Percentiles rank a stretch among this genome's conserved stretches.
Evolutionary conservation across 2,329 filamentous ascomycete species (phyloP).

Genomic region (Emericellopsis cladophorae): DNA sequence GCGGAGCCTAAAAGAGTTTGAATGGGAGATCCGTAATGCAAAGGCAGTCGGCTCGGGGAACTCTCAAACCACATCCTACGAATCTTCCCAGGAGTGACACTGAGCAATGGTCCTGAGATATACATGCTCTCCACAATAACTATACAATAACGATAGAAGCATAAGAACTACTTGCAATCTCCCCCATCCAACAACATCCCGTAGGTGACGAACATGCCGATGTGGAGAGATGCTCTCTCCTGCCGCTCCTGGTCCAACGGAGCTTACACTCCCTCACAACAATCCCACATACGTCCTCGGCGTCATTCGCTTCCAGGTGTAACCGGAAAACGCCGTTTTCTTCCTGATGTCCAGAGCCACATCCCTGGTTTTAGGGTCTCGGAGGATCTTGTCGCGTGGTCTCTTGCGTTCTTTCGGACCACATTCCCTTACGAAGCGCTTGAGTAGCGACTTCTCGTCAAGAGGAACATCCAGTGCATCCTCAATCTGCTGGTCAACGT

Average conservation of each 20-base stretch:
- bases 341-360: conserved; percentile 72
- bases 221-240: neutral
- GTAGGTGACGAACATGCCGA: no score
- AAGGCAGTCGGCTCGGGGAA: conserved; percentile 26
- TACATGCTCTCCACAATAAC: neutral
- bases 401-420: conserved; percentile 60
- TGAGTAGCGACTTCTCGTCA: conserved; percentile 28
- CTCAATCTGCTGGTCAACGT: conserved; percentile 35
- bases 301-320: conserved; percentile 58
- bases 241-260: neutral
- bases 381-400: conserved; percentile 71
- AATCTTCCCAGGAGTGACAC: neutral
- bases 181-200: no score
- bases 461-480: conserved; percentile 17
- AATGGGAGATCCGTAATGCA: conserved; percentile 78
- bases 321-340: conserved; percentile 74
- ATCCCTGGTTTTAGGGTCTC: conserved; percentile 55
- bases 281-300: conserved; percentile 14
- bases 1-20: conserved; percentile 74
- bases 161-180: no score
- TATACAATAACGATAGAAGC: neutral
- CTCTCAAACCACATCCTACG: neutral
- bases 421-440: conserved; percentile 35
- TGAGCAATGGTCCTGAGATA: neutral
- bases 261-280: neutral